phyloP scores from a whole-genome alignment of 345 rosid genomes.

The Salix exigua region DNA sequence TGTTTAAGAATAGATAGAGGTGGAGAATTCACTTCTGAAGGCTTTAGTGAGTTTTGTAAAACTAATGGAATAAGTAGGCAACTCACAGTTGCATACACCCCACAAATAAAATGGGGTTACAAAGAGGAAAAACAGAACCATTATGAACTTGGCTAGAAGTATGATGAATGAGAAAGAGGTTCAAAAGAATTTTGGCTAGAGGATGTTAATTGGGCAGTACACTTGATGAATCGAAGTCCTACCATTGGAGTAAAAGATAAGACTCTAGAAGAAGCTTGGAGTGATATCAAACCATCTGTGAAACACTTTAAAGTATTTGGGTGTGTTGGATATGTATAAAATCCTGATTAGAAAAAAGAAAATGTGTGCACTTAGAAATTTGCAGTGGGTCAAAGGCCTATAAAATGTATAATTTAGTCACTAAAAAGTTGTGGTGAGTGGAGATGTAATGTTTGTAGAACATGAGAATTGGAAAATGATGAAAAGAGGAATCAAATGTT shows the following conservation, averaged over 20 bases:
- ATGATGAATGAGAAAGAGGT: background rate
- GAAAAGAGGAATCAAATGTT: too few relatives aligned
- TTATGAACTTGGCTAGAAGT: background rate
- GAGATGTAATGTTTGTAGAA: too few relatives aligned
- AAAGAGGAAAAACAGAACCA: background rate
- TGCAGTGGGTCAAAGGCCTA: too few relatives aligned
- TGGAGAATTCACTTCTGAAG: background rate
- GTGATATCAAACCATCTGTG: background rate
- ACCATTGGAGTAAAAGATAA: background rate
- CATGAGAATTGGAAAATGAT: too few relatives aligned
- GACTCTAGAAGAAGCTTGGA: background rate
- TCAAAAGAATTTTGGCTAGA: background rate
- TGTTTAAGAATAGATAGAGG: too few relatives aligned
- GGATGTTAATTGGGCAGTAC: background rate
- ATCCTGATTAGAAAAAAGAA: too few relatives aligned
- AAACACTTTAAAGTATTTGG: background rate
- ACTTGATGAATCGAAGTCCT: background rate
- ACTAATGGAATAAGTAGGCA: background rate
- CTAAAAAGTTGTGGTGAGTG: rapidly evolving
- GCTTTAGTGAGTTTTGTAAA: background rate
- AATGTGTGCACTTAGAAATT: too few relatives aligned
- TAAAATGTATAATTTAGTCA: too few relatives aligned
- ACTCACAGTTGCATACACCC: background rate
- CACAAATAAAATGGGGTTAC: background rate
- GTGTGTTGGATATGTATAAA: background rate